Conservation (phyloP, 345 rosid species). For the Arabidopsis arenosa region DNA sequence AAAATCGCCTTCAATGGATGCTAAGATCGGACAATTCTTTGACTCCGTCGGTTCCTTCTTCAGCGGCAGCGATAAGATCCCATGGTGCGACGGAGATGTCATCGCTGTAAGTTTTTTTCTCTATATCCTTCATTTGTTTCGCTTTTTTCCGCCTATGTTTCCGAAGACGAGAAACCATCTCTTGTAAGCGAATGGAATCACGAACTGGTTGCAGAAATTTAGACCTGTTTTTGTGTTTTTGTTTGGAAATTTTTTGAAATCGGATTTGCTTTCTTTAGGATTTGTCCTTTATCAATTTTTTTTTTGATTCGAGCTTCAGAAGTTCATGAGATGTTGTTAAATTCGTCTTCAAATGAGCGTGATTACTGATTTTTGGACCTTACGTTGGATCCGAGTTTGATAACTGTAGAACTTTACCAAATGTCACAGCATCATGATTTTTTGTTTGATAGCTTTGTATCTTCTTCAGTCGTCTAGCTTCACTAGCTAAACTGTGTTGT, state of each 20-base stretch:
- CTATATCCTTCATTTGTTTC: background rate
- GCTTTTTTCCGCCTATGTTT: constrained; percentile 19
- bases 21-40: constrained; percentile 49
- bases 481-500: constrained; percentile 5
- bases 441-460: background rate
- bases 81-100: constrained; percentile 81
- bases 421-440: background rate
- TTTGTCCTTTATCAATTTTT: background rate
- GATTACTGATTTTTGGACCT: constrained; percentile 4
- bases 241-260: constrained; percentile 3
- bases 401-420: background rate
- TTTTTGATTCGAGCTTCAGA: constrained; percentile 1
- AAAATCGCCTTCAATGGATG: constrained; percentile 41
- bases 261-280: background rate
- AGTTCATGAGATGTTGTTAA: background rate
- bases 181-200: background rate
- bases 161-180: background rate
- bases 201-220: background rate
- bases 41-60: constrained; percentile 69
- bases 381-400: background rate
- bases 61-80: constrained; percentile 76
- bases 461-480: background rate
- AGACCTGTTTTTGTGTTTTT: background rate
- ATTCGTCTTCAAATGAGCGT: background rate
- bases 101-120: constrained; percentile 54